Base-by-base conservation (phyloP, 1,284 basidiomycete genomes). In the Tilletia setariae region DNA sequence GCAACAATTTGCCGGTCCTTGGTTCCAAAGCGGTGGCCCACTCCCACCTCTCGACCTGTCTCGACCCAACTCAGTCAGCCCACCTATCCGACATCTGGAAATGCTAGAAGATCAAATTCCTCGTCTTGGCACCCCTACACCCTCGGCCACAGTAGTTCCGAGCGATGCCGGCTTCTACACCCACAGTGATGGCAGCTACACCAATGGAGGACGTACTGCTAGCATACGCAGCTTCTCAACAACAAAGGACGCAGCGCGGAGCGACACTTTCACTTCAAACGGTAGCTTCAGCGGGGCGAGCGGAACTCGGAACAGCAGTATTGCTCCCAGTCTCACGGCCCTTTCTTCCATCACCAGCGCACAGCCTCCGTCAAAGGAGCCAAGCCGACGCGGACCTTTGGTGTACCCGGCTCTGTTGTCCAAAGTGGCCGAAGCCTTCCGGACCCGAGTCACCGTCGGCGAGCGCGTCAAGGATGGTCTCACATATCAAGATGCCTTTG, bases 381-480 rank as follows among this genome's bases (percentile, higher is more conserved):
- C 46, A 19, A 42, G 46, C n/a, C 32, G 63, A 23, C 40, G 51
- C 19, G 68, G 65, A n/a, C 30, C 91, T 13, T 86, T 91, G 56
- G 90, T 98, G 63, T 96, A 98, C 84, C 94, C 96, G 7, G 95
- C 96, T 1, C 86, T 98, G 21, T 87, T 98, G 4, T 98, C 94
- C 35, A 90, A 90, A 65, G 94, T 99, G 11, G 94, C 95, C 1
- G 91, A 93, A 72, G 92, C 93, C 1, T 97, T 99, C 86, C 90
- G 90, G 67, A 87, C 90, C 70, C 89, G 92, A 59, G 89, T 98
- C 78, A 80, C 85, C 9, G 85, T 94, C 30, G 82, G 87, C 11
- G 94, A 98, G 82, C 87, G 91, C 49, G 85, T 91, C 81, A 98
- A 98, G 83, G 94, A 98, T 79, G 95, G 93, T 0, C 87, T 98